phyloP scores from a whole-genome alignment of 2,329 filamentous ascomycete species.

The Raffaelea ambrosiae region DNA sequence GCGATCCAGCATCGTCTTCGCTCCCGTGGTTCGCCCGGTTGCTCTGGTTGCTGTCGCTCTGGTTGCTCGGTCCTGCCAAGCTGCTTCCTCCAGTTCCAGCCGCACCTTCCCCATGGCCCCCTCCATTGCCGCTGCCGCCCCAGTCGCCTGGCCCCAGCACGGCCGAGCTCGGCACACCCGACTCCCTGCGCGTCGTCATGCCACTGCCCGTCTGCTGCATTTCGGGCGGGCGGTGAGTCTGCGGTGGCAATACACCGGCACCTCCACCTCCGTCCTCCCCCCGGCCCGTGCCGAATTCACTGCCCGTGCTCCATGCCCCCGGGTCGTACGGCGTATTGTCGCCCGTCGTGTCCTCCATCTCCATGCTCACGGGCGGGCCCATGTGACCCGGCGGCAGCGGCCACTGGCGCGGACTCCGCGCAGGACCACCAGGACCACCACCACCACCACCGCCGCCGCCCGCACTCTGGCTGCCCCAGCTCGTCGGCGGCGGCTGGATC shows the following conservation, averaged over 20 bases:
- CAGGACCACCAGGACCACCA: no score
- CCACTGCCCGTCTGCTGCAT: conserved; percentile 10
- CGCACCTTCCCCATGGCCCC: no score
- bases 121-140: not conserved
- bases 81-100: no score
- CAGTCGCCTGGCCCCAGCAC: conserved; percentile 5
- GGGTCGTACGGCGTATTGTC: conserved; percentile 11
- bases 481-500: conserved; percentile 18
- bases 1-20: no score
- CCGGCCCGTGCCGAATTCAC: conserved; percentile 20
- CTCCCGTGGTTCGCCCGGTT: no score
- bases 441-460: no score
- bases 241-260: no score
- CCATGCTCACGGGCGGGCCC: conserved; percentile 17
- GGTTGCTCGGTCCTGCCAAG: no score
- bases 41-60: no score
- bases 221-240: not conserved
- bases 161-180: conserved; percentile 11
- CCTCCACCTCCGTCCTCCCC: not conserved
- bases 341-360: conserved; percentile 15
- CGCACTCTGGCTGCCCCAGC: not conserved
- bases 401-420: conserved; percentile 12
- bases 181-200: conserved; percentile 11
- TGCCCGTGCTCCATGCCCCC: conserved; percentile 20
- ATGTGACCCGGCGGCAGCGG: conserved; percentile 20